Base-by-base conservation (phyloP, 2,329 filamentous ascomycete species). In the Chaetomiaceae sp. region DNA sequence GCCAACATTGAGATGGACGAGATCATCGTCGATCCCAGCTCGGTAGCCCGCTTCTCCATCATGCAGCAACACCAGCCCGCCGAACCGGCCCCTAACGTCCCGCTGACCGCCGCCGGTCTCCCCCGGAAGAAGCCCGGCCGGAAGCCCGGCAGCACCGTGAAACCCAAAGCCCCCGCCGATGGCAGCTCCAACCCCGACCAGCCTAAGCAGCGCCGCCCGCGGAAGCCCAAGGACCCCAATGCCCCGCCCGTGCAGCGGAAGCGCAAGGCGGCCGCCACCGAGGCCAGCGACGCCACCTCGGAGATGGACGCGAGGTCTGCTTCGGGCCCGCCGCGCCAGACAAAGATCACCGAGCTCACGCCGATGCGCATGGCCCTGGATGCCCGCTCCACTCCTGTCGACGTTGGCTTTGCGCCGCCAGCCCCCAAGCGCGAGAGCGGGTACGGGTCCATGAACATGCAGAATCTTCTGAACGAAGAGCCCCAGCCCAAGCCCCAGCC, bases 111-210 rank as follows among this genome's bases (percentile, higher is more conserved):
- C 23, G 80, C 80, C 47, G 81, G 81, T 11, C 64, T 81, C 6
- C 80, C 81, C 0, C 71, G 82, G 4, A 84, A 84, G 69, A 86
- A 85, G 70, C 81, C 82, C 19, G 82, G 82, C 20, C 78, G 83
- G 46, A 86, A 86, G 65, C 81, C 83, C 63, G 87, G 77, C 64
- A 80, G 72, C 56, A 77, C 71, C 5, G 56, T 64, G 36, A 66
- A 64, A 48, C 62, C 62, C 31, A 68, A 65, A 53, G 65, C 65
- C 50, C 66, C 69, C 47, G 68, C 71, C 54, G 71, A 63, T 8
- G 60, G 55, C 53, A 65, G 65, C 51, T 64, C 68, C 44, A 69
- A 69, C 48, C 68, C 72, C 17, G 73, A 78, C 14, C 71, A 71
- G 20, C 67, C 73, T 61, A 81, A 82, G 65, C 71, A 70, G 49